Conservation (phyloP, 192 early-diverging fungal genomes). For the Physocladia obscura region DNA sequence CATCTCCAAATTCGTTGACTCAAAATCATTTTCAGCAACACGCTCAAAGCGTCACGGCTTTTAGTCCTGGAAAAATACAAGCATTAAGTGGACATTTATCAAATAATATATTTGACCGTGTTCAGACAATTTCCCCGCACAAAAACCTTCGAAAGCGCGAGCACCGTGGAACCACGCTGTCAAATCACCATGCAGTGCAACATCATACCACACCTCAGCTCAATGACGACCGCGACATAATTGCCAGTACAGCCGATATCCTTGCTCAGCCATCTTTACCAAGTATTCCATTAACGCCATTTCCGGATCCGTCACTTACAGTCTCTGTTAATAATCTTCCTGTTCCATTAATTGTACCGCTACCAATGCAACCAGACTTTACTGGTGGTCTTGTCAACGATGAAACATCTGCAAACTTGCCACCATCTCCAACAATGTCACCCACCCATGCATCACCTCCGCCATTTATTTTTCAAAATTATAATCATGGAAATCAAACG, state of each 20-base stretch:
- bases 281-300: conserved; percentile 2
- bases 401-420: background rate
- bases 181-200: too few species aligned
- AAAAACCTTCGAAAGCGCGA: background rate
- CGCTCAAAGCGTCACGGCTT: background rate
- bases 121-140: background rate
- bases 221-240: too few species aligned
- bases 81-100: too few species aligned
- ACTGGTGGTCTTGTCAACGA: background rate
- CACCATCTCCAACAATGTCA: background rate
- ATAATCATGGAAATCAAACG: too few species aligned
- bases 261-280: too few species aligned
- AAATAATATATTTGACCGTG: background rate
- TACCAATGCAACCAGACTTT: background rate
- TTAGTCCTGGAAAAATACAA: too few species aligned
- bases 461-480: too few species aligned
- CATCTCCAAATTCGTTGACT: too few species aligned
- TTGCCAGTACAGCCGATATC: too few species aligned
- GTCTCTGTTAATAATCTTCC: too few species aligned
- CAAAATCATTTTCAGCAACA: conserved; percentile 29
- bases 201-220: too few species aligned
- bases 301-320: conserved; percentile 2
- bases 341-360: background rate
- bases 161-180: background rate
- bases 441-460: too few species aligned